These are phyloP conservation scores for Candida ipomoeae DNA, from an alignment of 805 yeast species.

Conservation along the genomic window DNA sequence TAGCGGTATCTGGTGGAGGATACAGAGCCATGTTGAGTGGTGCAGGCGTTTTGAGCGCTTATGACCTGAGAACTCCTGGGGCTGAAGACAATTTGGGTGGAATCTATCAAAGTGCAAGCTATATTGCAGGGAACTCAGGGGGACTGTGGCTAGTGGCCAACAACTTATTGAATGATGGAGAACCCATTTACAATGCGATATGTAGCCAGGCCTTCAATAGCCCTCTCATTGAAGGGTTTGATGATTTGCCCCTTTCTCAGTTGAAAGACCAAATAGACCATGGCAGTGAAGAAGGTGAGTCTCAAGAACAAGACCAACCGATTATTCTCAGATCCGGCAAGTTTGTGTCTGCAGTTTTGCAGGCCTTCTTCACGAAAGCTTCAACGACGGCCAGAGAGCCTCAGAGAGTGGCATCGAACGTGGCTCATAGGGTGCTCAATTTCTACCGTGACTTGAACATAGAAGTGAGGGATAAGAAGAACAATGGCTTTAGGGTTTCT, in stretches of 20 bases:
- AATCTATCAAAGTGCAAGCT: slow-evolving; percentile 49
- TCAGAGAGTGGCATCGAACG: slow-evolving; percentile 15
- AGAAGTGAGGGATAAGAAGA: slow-evolving; percentile 50
- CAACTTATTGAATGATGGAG: slow-evolving; percentile 29
- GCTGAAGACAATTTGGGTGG: slow-evolving; percentile 42
- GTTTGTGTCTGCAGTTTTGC: slow-evolving; percentile 5
- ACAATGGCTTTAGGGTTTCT: slow-evolving; percentile 51
- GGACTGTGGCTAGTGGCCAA: slow-evolving; percentile 68
- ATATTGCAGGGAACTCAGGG: slow-evolving; percentile 65
- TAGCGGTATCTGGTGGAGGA: slow-evolving; percentile 50
- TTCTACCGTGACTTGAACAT: slow-evolving; percentile 52
- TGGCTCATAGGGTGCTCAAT: slow-evolving; percentile 19
- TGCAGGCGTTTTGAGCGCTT: slow-evolving; percentile 52
- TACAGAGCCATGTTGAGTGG: slow-evolving; percentile 58
- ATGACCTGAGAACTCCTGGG: slow-evolving; percentile 43
- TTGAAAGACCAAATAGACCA: slow-evolving; percentile 3
- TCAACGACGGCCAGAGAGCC: neutral
- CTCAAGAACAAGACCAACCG: neutral
- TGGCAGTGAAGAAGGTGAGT: neutral
- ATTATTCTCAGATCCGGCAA: slow-evolving; percentile 1
- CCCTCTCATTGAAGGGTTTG: slow-evolving; percentile 54
- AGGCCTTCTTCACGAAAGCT: slow-evolving; percentile 7
- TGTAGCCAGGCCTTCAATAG: slow-evolving; percentile 29
- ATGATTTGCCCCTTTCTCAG: slow-evolving; percentile 41
- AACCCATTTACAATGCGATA: slow-evolving; percentile 20